phyloP scores from a whole-genome alignment of 2,329 filamentous ascomycete species.

The Epicoccum sorghinum region DNA sequence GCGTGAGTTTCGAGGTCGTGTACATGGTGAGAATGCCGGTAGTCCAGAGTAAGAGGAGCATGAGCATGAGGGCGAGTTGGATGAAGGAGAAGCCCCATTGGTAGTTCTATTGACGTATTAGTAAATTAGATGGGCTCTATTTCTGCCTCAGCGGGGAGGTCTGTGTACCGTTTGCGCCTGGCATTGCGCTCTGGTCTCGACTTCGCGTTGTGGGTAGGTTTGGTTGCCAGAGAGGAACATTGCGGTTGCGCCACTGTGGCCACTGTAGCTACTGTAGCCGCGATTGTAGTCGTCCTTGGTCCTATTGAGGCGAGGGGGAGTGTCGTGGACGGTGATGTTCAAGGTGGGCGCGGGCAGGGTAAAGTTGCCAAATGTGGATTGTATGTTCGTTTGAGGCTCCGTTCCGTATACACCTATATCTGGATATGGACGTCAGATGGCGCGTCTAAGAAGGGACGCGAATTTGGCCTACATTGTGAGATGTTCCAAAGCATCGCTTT shows the following conservation, averaged over 20 bases:
- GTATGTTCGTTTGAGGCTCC: background rate
- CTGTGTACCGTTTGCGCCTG: background rate
- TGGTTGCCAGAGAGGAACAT: background rate
- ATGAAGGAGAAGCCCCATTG: conserved; percentile 33
- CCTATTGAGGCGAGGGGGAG: background rate
- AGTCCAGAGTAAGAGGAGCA: conserved; percentile 22
- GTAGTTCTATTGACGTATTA: conserved; percentile 14
- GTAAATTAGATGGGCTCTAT: background rate
- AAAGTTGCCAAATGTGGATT: background rate
- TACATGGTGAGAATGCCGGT: conserved; percentile 19
- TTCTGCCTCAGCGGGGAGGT: too few species aligned
- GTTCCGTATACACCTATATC: background rate
- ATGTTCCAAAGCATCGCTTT: background rate
- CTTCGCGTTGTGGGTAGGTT: background rate
- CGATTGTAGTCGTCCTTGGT: background rate
- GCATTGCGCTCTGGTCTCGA: background rate
- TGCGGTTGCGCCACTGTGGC: background rate
- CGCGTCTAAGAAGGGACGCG: too few species aligned
- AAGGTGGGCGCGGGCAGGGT: background rate
- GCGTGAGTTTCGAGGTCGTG: conserved; percentile 9
- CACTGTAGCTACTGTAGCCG: background rate
- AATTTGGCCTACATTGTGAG: background rate
- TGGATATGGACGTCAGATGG: background rate
- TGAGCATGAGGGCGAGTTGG: conserved; percentile 19
- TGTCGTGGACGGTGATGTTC: background rate